phyloP scores from a whole-genome alignment of 2,329 filamentous ascomycete genomes.

The Torrubiella hemipterigena region DNA sequence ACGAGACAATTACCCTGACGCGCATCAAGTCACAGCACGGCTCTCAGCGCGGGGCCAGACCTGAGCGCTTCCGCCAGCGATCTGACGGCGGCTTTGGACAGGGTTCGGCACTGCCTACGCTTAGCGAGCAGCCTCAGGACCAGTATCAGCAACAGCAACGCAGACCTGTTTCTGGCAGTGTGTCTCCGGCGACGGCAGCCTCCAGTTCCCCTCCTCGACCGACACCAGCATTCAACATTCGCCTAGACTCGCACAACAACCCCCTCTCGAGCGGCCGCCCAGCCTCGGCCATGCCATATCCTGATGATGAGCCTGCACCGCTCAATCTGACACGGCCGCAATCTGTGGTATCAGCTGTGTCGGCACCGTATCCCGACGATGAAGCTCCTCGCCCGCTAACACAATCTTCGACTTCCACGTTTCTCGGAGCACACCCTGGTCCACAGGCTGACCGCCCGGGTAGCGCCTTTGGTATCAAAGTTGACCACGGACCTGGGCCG shows the following conservation, averaged over 20 bases:
- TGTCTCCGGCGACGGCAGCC: constrained; percentile 8
- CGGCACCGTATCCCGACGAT: constrained; percentile 42
- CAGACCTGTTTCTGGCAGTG: constrained; percentile 10
- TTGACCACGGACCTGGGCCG: constrained; percentile 19
- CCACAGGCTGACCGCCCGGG: constrained; percentile 35
- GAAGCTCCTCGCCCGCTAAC: no score
- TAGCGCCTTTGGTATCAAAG: constrained; percentile 43
- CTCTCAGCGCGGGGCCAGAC: constrained; percentile 50
- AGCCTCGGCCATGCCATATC: constrained; percentile 55
- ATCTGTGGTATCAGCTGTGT: no score
- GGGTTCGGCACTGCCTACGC: constrained; percentile 38
- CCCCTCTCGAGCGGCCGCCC: constrained; percentile 23
- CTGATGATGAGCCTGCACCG: constrained; percentile 50
- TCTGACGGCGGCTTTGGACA: constrained; percentile 23
- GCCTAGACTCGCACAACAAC: constrained; percentile 33
- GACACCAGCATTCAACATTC: constrained; percentile 38
- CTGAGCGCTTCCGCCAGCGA: constrained; percentile 44
- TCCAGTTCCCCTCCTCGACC: constrained; percentile 24
- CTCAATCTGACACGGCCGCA: constrained; percentile 29
- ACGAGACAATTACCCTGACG: constrained; percentile 81
- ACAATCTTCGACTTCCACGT: constrained; percentile 16
- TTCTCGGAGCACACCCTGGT: constrained; percentile 33
- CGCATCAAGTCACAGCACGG: constrained; percentile 76
- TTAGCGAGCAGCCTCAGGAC: constrained; percentile 28
- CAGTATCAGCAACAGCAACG: constrained; percentile 11